These are phyloP conservation scores for Alternaria solani DNA, from an alignment of 2,329 filamentous ascomycete genomes.

Conservation along the genomic window DNA sequence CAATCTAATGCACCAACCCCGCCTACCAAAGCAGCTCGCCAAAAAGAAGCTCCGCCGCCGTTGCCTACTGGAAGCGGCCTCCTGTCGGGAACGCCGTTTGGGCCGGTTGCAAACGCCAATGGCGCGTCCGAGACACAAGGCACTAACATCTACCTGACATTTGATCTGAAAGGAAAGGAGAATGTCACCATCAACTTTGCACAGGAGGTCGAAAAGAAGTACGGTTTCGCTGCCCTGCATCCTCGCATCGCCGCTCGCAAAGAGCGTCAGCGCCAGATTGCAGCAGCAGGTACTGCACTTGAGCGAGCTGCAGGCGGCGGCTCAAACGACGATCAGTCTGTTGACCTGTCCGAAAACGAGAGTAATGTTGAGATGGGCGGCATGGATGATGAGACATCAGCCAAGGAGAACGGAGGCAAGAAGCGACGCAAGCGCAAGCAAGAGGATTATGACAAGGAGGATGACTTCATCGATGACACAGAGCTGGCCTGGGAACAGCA, in stretches of 20 bases:
- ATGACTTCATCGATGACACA: slow-evolving; percentile 84
- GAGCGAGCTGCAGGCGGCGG: slow-evolving; percentile 79
- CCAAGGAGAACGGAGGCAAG: slow-evolving; percentile 63
- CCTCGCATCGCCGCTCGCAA: slow-evolving; percentile 88
- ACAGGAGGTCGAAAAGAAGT: slow-evolving; percentile 89
- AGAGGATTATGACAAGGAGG: slow-evolving; percentile 72
- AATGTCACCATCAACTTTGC: slow-evolving; percentile 97
- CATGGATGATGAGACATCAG: slow-evolving; percentile 54
- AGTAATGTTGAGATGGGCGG: slow-evolving; percentile 91
- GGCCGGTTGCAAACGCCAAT: slow-evolving; percentile 58
- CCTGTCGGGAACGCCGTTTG: slow-evolving; percentile 68
- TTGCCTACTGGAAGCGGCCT: slow-evolving; percentile 70
- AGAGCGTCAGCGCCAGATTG: slow-evolving; percentile 86
- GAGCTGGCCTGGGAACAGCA: slow-evolving; percentile 96
- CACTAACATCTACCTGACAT: slow-evolving; percentile 83
- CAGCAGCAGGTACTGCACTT: slow-evolving; percentile 83
- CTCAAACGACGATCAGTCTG: slow-evolving; percentile 79
- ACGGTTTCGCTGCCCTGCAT: slow-evolving; percentile 93
- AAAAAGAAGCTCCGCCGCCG: slow-evolving; percentile 65
- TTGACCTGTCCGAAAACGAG: slow-evolving; percentile 74
- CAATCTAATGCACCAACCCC: slow-evolving; percentile 61
- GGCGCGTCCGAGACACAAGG: slow-evolving; percentile 51
- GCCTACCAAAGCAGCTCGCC: slow-evolving; percentile 62
- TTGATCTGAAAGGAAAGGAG: slow-evolving; percentile 79
- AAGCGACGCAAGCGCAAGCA: slow-evolving; percentile 82